Base-by-base conservation (phyloP, 257 asterid species). In the Capsicum chinense region DNA sequence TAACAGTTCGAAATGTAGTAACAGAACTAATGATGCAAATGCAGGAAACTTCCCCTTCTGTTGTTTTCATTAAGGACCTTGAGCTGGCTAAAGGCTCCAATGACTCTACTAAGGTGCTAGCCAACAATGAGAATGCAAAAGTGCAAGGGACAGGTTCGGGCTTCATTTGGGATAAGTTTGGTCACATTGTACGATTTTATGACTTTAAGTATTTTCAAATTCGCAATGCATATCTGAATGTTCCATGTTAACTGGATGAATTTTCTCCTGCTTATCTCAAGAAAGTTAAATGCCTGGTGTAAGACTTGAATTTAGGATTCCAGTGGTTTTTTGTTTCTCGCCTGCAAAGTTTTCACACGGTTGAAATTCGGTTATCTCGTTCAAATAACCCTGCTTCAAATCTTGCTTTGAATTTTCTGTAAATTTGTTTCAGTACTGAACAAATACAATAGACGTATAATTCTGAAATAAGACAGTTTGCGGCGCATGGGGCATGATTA, bases 91-190 rank as follows among this genome's bases (percentile, higher is more conserved):
- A 89, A 89, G 79, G 82, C 67, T 88, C 97, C 13, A 87, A 79
- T 67, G 87, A 80, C 83, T 85, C 89, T 68, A 87, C 89, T 66
- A 89, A 79, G 39, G 73, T 15, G 59, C 44, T 86, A 16, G 89
- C 74, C 1, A 92, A 89, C 58, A 94, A 87, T 56, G 97, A 89
- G 67, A 88, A 88, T 86, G 88, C 90, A 56, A 94, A 91, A 88
- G 93, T 93, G 85, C 92, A 94, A 90, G 98, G 98, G 83, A 90
- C 97, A 78, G 99, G 99, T 85, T 95, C 99, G 33, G 99, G 99
- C 83, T 95, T 95, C 89, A 89, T 95, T 78, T 95, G 98, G 99
- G 98, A 95, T 87, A 84, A 88, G 89, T 95, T 87, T 86, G 97
- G 99, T 84, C 99, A 95, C 90, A 93, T 95, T 92, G 99, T 95